These are phyloP conservation scores for Plasmodium yoelii DNA, from an alignment of 169 alveolate genomes.

Conservation along the genomic window DNA sequence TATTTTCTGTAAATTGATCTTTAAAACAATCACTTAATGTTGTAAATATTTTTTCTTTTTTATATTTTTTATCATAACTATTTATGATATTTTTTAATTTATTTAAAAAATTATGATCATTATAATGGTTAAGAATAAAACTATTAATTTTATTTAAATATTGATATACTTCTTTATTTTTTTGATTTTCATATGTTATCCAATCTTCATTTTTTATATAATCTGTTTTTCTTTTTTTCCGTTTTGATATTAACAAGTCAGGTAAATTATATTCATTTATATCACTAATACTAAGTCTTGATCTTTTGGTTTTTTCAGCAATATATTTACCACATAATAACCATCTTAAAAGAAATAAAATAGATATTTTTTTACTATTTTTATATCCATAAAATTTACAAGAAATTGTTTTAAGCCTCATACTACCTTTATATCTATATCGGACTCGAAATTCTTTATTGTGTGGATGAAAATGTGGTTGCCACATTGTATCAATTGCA, in stretches of 20 bases:
- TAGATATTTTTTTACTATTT: constrained; percentile 78
- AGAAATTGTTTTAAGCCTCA: constrained; percentile 82
- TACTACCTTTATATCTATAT: constrained; percentile 82
- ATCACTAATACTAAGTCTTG: constrained; percentile 70
- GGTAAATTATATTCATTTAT: constrained; percentile 50
- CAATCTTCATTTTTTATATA: constrained; percentile 25
- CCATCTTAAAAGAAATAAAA: constrained; percentile 81
- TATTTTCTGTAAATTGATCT: constrained; percentile 13
- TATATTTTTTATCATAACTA: constrained; percentile 16
- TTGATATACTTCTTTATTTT: constrained; percentile 31
- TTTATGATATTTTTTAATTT: constrained; percentile 35
- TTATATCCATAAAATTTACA: constrained; percentile 78
- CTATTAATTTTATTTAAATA: constrained; percentile 32
- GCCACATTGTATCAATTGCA: constrained; percentile 83
- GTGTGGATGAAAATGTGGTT: constrained; percentile 85
- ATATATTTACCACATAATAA: constrained; percentile 75
- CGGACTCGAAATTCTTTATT: constrained; percentile 84
- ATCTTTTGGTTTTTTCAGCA: constrained; percentile 80
- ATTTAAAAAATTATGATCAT: constrained; percentile 34
- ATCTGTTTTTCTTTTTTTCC: constrained; percentile 12
- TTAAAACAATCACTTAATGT: constrained; percentile 14
- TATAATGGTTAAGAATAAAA: constrained; percentile 24
- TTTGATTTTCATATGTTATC: constrained; percentile 10
- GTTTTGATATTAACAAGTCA: constrained; percentile 17
- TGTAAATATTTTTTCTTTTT: constrained; percentile 12